Percentiles rank a stretch among this genome's conserved stretches.
phyloP scores from a whole-genome alignment of 2,329 filamentous ascomycete species.

The Raffaelea arxii region DNA sequence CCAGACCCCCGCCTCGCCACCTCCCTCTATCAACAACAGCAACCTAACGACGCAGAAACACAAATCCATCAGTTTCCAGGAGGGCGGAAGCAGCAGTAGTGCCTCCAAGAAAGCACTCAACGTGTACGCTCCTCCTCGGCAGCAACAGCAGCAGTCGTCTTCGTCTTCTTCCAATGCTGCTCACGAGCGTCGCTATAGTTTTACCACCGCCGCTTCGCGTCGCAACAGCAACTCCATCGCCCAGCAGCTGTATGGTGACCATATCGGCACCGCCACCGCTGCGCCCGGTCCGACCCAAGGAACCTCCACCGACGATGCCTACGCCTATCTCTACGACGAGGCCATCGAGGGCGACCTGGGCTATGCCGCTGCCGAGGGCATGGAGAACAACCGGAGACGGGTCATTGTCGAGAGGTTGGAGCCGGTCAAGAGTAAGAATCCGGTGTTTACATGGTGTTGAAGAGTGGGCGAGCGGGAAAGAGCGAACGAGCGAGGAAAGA shows the following conservation, averaged over 20 bases:
- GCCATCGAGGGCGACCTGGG: slow-evolving; percentile 87
- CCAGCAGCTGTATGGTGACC: slow-evolving; percentile 43
- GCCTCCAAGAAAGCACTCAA: slow-evolving; percentile 24
- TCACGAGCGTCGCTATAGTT: slow-evolving; percentile 46
- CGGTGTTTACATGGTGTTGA: slow-evolving; percentile 96
- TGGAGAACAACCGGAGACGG: slow-evolving; percentile 83
- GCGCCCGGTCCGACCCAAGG: background rate
- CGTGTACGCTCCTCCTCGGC: slow-evolving; percentile 33
- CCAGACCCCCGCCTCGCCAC: no score
- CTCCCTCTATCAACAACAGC: slow-evolving; percentile 9
- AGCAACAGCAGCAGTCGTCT: no score
- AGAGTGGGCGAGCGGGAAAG: background rate
- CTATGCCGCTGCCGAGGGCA: slow-evolving; percentile 86
- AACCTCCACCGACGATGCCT: slow-evolving; percentile 13
- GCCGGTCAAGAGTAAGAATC: slow-evolving; percentile 89
- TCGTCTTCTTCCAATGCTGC: no score
- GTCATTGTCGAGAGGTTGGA: slow-evolving; percentile 96
- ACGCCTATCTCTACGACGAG: slow-evolving; percentile 30
- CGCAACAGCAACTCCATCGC: slow-evolving; percentile 41
- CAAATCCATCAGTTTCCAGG: no score
- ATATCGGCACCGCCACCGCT: background rate
- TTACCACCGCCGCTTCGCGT: slow-evolving; percentile 34
- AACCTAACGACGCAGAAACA: no score
- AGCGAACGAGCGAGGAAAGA: background rate
- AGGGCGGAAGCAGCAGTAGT: slow-evolving; percentile 4